Conservation (phyloP, 495 filamentous ascomycete species). For the Penicillium waksmanii region DNA sequence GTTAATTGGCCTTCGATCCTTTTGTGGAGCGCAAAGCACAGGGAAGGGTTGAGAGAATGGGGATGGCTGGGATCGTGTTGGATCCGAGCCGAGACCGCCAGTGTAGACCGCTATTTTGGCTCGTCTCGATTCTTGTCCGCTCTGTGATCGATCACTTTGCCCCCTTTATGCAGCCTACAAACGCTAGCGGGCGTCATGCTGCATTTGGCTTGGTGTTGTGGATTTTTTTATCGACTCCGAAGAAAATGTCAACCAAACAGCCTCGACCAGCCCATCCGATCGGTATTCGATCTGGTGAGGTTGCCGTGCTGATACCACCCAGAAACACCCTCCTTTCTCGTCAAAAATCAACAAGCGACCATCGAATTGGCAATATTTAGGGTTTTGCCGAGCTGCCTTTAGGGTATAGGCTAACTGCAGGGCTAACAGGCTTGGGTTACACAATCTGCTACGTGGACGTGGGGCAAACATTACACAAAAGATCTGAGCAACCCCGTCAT, state of each 20-base stretch:
- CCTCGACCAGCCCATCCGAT: neutral
- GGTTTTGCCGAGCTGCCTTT: neutral
- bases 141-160: slow-evolving; percentile 14
- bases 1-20: neutral
- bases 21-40: neutral
- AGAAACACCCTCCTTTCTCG: neutral
- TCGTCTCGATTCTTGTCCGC: slow-evolving; percentile 1
- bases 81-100: slow-evolving; percentile 7
- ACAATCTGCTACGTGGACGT: slow-evolving; percentile 9
- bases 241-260: neutral
- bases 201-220: slow-evolving; percentile 10
- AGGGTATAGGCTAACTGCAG: neutral
- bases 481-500: slow-evolving; percentile 6
- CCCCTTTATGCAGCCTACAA: neutral
- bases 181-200: slow-evolving; percentile 16
- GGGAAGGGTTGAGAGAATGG: neutral
- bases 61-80: slow-evolving; percentile 5
- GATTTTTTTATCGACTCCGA: neutral
- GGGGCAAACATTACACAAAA: neutral
- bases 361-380: neutral
- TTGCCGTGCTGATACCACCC: neutral
- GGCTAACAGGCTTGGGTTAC: slow-evolving; percentile 10
- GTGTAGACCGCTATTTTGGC: slow-evolving; percentile 23
- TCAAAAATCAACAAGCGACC: neutral
- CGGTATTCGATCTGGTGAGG: neutral